phyloP scores from a whole-genome alignment of 768 basidiomycete species.

The Boletus rufocinnamomeus region DNA sequence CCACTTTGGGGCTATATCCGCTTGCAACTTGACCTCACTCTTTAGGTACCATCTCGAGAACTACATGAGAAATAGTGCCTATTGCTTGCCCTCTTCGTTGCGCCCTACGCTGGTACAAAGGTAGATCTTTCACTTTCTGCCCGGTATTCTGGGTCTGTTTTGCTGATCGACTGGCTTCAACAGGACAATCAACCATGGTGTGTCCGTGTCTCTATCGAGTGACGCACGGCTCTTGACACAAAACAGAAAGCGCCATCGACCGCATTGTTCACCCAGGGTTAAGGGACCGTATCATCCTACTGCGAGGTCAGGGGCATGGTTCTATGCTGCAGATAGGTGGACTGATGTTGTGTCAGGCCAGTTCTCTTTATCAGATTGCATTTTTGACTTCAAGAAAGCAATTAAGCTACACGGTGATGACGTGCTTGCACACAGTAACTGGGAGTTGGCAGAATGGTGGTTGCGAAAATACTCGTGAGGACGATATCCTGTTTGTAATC shows the following conservation, averaged over 20 bases:
- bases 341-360: constrained; percentile 50
- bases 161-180: constrained; percentile 8
- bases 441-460: constrained; percentile 88
- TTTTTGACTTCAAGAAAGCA: constrained; percentile 68
- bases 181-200: constrained; percentile 85
- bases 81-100: constrained; percentile 85
- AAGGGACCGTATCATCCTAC: constrained; percentile 86
- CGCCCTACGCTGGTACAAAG: constrained; percentile 88
- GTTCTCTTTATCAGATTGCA: constrained; percentile 77
- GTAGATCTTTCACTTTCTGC: constrained; percentile 35
- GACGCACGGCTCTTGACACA: constrained; percentile 10
- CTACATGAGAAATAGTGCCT: constrained; percentile 79
- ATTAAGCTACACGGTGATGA: constrained; percentile 88
- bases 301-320: constrained; percentile 58
- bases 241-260: constrained; percentile 85
- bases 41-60: constrained; percentile 89
- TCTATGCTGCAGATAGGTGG: neutral
- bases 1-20: neutral
- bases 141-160: neutral
- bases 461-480: constrained; percentile 75
- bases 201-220: constrained; percentile 21
- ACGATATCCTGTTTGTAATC: neutral
- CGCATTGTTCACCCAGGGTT: constrained; percentile 86
- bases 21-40: constrained; percentile 3
- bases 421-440: constrained; percentile 83